Conservation (phyloP, 2,329 filamentous ascomycete genomes). For the Phialophora expanda region DNA sequence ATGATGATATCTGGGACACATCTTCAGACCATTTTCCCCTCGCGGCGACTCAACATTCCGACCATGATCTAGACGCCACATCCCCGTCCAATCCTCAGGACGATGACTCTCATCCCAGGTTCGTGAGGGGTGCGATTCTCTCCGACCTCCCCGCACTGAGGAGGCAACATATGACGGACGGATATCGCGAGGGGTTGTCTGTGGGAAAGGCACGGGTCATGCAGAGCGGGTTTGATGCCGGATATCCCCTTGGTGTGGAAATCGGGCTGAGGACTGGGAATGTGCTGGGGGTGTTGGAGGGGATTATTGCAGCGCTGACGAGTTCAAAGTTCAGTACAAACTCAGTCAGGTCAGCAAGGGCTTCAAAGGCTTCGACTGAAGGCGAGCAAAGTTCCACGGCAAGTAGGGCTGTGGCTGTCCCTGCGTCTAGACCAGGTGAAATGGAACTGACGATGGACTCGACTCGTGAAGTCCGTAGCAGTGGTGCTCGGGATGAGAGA, state of each 20-base stretch:
- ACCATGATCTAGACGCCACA: neutral
- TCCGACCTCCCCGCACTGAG: slow-evolving; percentile 78
- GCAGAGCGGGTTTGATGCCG: slow-evolving; percentile 89
- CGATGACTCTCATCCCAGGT: slow-evolving; percentile 1
- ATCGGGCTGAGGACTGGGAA: slow-evolving; percentile 76
- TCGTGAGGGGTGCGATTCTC: slow-evolving; percentile 41
- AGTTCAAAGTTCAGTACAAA: neutral
- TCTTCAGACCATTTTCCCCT: slow-evolving; percentile 29
- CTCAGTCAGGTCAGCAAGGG: neutral
- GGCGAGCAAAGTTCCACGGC: neutral
- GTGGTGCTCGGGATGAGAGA: neutral
- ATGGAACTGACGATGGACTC: neutral
- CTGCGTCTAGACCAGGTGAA: neutral
- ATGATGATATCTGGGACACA: slow-evolving; percentile 38
- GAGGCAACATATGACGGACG: slow-evolving; percentile 77
- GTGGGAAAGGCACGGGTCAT: slow-evolving; percentile 75
- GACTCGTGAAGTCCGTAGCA: neutral
- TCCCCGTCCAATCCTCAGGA: neutral
- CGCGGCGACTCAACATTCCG: neutral
- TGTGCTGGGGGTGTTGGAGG: slow-evolving; percentile 78
- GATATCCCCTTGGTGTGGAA: slow-evolving; percentile 81
- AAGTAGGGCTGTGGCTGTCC: neutral
- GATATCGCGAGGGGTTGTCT: slow-evolving; percentile 87
- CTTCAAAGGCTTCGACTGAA: neutral
- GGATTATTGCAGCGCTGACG: slow-evolving; percentile 59